Percentiles rank a stretch among this genome's conserved stretches.
phyloP scores from a whole-genome alignment of 2,329 filamentous ascomycete genomes.

The Neobulgaria alba region DNA sequence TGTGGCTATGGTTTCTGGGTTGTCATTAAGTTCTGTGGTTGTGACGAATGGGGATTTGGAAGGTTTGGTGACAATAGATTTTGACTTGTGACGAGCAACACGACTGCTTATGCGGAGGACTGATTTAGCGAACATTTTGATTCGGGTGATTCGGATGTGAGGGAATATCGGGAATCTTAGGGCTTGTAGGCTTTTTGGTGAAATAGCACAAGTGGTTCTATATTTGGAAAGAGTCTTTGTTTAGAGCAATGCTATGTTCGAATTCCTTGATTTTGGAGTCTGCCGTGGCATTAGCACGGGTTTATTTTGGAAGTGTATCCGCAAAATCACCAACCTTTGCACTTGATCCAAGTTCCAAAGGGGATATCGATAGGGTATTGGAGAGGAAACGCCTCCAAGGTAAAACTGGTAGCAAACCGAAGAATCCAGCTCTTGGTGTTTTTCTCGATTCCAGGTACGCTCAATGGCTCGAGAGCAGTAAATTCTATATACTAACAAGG shows the following conservation, averaged over 20 bases:
- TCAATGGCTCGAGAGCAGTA: constrained; percentile 12
- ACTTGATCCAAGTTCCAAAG: too few species aligned
- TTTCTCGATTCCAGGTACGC: neutral
- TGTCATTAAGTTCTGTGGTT: constrained; percentile 13
- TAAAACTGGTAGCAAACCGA: constrained; percentile 4
- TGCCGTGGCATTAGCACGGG: too few species aligned
- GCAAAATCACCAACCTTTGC: too few species aligned
- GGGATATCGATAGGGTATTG: too few species aligned
- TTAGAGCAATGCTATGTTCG: too few species aligned
- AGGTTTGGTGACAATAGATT: constrained; percentile 3
- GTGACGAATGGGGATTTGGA: constrained; percentile 16
- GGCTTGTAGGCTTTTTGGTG: too few species aligned
- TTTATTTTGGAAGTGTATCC: too few species aligned
- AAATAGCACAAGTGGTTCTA: too few species aligned
- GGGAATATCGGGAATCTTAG: too few species aligned
- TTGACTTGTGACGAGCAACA: neutral
- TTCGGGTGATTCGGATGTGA: neutral
- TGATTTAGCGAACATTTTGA: constrained; percentile 21
- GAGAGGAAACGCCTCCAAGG: too few species aligned
- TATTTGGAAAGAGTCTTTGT: too few species aligned
- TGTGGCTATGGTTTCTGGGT: constrained; percentile 23
- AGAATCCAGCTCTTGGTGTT: constrained; percentile 26
- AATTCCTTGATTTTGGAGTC: too few species aligned
- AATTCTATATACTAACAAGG: constrained; percentile 1
- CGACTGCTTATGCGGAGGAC: constrained; percentile 9